phyloP scores from a whole-genome alignment of 768 basidiomycete genomes.

The Asterophora parasitica region DNA sequence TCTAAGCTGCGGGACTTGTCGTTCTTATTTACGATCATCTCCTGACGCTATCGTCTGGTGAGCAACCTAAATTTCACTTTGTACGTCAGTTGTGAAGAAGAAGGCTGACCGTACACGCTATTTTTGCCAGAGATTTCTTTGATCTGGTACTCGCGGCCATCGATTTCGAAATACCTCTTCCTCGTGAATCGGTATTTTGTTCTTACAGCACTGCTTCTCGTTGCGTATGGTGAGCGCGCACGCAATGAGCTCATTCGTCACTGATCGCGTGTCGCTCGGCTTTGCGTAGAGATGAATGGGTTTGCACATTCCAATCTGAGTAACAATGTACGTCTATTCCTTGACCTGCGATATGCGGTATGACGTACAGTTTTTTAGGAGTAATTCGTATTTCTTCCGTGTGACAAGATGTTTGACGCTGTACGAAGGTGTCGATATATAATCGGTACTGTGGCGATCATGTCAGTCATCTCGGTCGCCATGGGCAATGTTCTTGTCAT shows the following conservation, averaged over 20 bases:
- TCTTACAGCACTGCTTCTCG: constrained; percentile 17
- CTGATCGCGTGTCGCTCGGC: not conserved
- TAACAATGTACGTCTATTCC: not conserved
- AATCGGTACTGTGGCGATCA: constrained; percentile 18
- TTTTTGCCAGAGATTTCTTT: constrained; percentile 21
- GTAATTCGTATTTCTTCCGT: not conserved
- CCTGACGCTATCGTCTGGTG: constrained; percentile 25
- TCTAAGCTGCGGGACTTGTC: constrained; percentile 25
- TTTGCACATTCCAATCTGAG: not conserved
- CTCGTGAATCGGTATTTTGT: constrained; percentile 32
- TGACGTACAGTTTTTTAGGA: not conserved
- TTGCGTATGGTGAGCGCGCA: constrained; percentile 23
- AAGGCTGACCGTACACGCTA: not conserved
- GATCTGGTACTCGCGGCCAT: constrained; percentile 25
- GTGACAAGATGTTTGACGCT: not conserved
- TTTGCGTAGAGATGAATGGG: not conserved
- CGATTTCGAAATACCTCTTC: constrained; percentile 28
- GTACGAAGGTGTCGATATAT: constrained; percentile 25
- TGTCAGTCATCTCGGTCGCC: constrained; percentile 24
- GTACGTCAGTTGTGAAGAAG: not conserved
- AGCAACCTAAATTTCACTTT: not conserved
- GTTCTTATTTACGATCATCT: constrained; percentile 30
- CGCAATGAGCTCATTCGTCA: no score
- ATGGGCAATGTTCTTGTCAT: constrained; percentile 29
- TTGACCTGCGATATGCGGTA: not conserved